Percentiles rank a stretch among this genome's conserved stretches.
Conservation (phyloP, 2,329 filamentous ascomycete species). For the Coniochaeta hoffmannii region DNA sequence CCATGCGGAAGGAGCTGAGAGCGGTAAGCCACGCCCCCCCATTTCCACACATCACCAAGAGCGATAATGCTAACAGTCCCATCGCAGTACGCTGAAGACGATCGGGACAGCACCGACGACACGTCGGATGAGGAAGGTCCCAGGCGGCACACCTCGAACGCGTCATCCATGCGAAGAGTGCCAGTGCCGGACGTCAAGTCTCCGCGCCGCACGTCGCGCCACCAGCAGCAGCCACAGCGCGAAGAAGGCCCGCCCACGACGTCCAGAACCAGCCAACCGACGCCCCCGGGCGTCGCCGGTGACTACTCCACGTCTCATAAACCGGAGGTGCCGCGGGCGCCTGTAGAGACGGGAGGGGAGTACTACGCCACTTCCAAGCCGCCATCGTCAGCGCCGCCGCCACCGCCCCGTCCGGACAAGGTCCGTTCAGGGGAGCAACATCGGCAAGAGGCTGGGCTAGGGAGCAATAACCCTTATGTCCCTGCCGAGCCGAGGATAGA, state of each 20-base stretch:
- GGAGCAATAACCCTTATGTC: background rate
- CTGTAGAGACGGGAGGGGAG: background rate
- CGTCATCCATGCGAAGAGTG: background rate
- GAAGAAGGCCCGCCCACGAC: conserved; percentile 5
- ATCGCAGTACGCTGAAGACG: conserved; percentile 18
- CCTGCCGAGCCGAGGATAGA: background rate
- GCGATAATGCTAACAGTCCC: background rate
- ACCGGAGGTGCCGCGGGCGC: background rate
- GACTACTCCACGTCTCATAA: background rate
- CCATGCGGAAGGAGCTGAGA: conserved; percentile 44
- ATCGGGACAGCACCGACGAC: conserved; percentile 16
- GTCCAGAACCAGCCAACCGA: conserved; percentile 3
- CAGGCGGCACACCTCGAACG: conserved; percentile 6
- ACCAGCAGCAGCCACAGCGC: background rate
- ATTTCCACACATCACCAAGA: background rate
- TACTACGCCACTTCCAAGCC: conserved; percentile 6
- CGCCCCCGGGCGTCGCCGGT: background rate
- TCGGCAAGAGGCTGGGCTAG: background rate
- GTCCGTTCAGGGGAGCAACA: conserved; percentile 11
- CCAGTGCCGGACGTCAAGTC: background rate
- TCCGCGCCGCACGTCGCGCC: background rate
- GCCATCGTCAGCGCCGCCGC: conserved; percentile 17
- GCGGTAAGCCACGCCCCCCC: conserved; percentile 7
- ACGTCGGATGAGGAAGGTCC: conserved; percentile 19
- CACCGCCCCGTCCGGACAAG: conserved; percentile 26